Base-by-base conservation (phyloP, 148 eudicot species). In the Pouteria glomerata region DNA sequence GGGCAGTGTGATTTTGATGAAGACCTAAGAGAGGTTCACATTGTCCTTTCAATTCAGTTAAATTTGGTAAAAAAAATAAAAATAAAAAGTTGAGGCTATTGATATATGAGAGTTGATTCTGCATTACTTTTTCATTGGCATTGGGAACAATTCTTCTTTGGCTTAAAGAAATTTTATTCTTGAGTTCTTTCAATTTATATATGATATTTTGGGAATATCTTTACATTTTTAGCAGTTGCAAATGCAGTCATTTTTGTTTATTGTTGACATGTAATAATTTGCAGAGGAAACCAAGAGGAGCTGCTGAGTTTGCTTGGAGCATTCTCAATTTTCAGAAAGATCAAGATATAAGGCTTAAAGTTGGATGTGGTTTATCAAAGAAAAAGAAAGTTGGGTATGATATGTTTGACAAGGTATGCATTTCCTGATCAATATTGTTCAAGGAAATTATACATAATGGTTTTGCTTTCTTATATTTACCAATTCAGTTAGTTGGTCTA, bases 321-420 rank as follows among this genome's bases (percentile, higher is more conserved):
- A 69, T 95, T 50, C 64, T 74, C 44, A 70, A 95, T 79, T 88
- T 95, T 69, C 92, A 88, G 69, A 87, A 81, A 70, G 90, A 87
- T 51, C 99, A 95, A 82, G 97, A 92, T 74, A 62, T 95, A 77
- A 82, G 97, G 81, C 65, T 95, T 70, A 95, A 92, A 81, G 76
- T 89, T 78, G 99, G 99, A 56, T 91, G 82, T 75, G 91, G 92
- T 79, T n/a, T n/a, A n/a, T n/a, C n/a, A n/a, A n/a, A n/a, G n/a
- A n/a, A n/a, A n/a, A n/a, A n/a, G n/a, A n/a, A n/a, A n/a, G n/a
- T n/a, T 78, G 99, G 99, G 59, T 91, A 84, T 75, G 91, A 95
- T 79, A 60, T 90, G 13, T 4, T 79, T 58, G 90, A 86, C 55
- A 88, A 89, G 97, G 99, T 95, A 81, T 37, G 4, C 37, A 18